Evolutionary conservation across 768 basidiomycete genomes (phyloP), one percentile per base, ranked within the genome.

Genomic region (Kwoniella mangroviensis): DNA sequence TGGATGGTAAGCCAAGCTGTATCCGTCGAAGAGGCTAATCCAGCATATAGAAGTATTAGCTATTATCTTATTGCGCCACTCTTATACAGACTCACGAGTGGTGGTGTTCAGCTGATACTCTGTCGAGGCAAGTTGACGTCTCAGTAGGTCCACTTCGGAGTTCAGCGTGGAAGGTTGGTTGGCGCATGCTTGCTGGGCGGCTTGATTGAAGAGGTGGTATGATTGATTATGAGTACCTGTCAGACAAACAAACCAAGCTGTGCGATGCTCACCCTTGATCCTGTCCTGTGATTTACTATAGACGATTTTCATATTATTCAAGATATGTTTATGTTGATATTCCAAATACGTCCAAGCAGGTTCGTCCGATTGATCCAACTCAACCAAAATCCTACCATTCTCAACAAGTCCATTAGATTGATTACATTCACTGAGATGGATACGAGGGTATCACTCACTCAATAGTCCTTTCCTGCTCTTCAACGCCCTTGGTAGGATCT

Each of bases 281-380:
- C 83, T 77, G 17, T 86, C 84, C 12, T 87, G 81, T 28, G 88
- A 86, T 62, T 86, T 84, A 55, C 85, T 84, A 83, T 89, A 90
- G 2, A 88, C 83, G 42, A 86, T 86, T 73, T 87, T 88, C 88
- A 95, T 91, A 65, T 88, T 88, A 42, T 90, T 88, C 75, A 95
- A 84, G 58, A 98, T 93, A 77, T 93, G 88, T 53, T 89, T 88
- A 79, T 98, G 94, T 73, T 98, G 95, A 66, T 90, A 89, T 75
- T 98, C 97, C 75, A 99, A 92, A 83, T 92, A 99, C 10, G 90
- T 89, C 97, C 96, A 99, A 54, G 94, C 88, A 0, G 95, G 93
- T 78, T 99, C 96, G 68, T 96, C 93, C 12, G 89, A 86, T 1
- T 89, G 86, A 75, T 91, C 92, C 67, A 99, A 84, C 72, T 99